Percentiles rank a stretch among this genome's conserved stretches.
Evolutionary conservation across 345 rosid species (phyloP).

Genomic region (Ceriops zippeliana): DNA sequence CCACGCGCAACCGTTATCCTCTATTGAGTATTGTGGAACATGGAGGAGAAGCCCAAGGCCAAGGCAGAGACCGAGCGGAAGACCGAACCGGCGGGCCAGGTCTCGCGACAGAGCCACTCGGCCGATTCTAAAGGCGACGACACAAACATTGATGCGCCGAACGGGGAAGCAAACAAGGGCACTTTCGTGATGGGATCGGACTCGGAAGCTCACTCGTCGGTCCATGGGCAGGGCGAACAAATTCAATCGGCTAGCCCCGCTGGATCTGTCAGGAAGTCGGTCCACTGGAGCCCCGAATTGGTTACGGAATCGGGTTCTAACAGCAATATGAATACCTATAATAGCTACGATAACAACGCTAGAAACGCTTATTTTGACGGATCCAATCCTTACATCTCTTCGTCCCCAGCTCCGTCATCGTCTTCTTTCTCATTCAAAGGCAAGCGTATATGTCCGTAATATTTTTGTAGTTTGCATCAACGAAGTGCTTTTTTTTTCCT

Average conservation of each 20-base stretch:
- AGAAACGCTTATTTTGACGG: conserved; percentile 8
- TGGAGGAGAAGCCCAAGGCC: conserved; percentile 27
- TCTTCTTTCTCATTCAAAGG: conserved; percentile 53
- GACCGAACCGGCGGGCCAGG: conserved; percentile 16
- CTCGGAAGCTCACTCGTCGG: conserved; percentile 14
- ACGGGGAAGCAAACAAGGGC: conserved; percentile 21
- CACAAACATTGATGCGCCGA: conserved; percentile 10
- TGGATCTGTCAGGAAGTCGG: conserved; percentile 52
- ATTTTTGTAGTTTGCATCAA: not conserved
- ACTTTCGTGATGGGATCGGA: conserved; percentile 26
- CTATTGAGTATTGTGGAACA: not conserved
- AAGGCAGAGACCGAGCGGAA: conserved; percentile 14
- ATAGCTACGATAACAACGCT: not conserved
- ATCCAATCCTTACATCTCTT: conserved; percentile 55
- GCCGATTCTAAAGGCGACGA: conserved; percentile 24
- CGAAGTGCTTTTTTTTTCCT: not conserved
- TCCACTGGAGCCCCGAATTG: conserved; percentile 72
- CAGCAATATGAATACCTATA: not conserved
- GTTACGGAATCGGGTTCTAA: conserved; percentile 45
- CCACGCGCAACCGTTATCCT: conserved; percentile 2
- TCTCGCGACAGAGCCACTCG: conserved; percentile 13
- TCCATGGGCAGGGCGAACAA: not conserved
- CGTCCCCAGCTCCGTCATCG: conserved; percentile 31
- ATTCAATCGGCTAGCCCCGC: conserved; percentile 26
- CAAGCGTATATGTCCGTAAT: not conserved